Percentiles rank a stretch among this genome's conserved stretches.
Evolutionary conservation across 2,329 filamentous ascomycete genomes (phyloP).

Genomic region (Sphaerostilbella broomeana): DNA sequence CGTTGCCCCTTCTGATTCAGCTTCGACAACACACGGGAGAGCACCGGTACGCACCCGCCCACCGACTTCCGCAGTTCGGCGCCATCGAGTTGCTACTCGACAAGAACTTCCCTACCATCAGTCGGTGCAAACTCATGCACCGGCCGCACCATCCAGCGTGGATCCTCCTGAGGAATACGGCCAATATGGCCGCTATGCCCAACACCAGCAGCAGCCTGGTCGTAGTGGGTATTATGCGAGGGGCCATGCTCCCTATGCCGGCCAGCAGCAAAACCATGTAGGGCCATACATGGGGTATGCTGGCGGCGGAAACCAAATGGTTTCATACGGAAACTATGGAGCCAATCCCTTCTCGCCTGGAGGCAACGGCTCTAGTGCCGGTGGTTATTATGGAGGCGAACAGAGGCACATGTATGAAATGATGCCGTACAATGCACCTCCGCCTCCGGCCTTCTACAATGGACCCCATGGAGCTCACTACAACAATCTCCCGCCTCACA

Average conservation of each 20-base stretch:
- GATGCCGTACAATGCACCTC: constrained; percentile 39
- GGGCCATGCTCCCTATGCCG: constrained; percentile 13
- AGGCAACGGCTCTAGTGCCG: constrained; percentile 29
- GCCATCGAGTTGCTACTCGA: constrained; percentile 26
- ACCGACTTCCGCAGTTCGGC: constrained; percentile 23
- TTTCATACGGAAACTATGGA: constrained; percentile 37
- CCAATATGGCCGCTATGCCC: constrained; percentile 34
- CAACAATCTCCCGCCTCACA: constrained; percentile 28
- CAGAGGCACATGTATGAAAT: constrained; percentile 39
- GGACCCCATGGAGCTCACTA: constrained; percentile 18
- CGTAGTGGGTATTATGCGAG: constrained; percentile 23
- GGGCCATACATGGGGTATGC: constrained; percentile 36
- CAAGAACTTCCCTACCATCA: constrained; percentile 33
- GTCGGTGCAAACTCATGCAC: constrained; percentile 29
- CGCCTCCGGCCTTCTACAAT: constrained; percentile 25
- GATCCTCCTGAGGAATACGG: constrained; percentile 60
- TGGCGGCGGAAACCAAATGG: constrained; percentile 36
- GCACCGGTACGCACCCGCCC: constrained; percentile 18
- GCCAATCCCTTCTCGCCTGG: constrained; percentile 39
- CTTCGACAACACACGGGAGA: constrained; percentile 39
- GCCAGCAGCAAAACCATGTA: constrained; percentile 32
- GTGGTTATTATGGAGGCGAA: constrained; percentile 35
- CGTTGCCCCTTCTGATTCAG: constrained; percentile 53
- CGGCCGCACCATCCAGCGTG: constrained; percentile 53
- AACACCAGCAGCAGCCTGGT: constrained; percentile 17